Base-by-base conservation (phyloP, 768 basidiomycete genomes). In the Amanita jacksonii region DNA sequence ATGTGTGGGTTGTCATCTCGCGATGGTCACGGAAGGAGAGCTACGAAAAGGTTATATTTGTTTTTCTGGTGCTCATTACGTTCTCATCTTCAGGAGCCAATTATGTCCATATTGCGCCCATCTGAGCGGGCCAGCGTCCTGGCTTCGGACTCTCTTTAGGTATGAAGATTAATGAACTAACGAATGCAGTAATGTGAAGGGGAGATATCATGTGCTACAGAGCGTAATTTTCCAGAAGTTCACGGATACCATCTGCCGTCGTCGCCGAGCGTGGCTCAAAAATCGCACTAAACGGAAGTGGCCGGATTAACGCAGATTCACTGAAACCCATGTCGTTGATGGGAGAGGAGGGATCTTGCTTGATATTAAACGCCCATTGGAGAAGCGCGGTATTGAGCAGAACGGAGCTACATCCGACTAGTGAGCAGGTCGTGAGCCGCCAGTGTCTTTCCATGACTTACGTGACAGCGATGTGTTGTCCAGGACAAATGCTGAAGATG, bases 331-430 rank as follows among this genome's bases (percentile, higher is more conserved):
- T 60, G 8, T 68, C 67, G 52, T 86, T 75, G 41, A 85, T 80
- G 0, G 79, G 77, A 3, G 64, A 57, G 0, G 59, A 52, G 0
- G 73, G 69, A 51, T 81, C 75, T 24, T 71, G 54, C 3, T 61
- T 63, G 15, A 86, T 63, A 2, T 59, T 66, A 66, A 85, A 85
- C 0, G 80, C 74, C 79, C 80, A 84, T 23, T 81, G 58, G 2
- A 79, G 59, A n/a, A 81, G 65, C 0, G 78, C 78, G 0, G 76
- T 71, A 46, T 79, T 83, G 49, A 85, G 64, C 51, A 79, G 80
- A 3, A 85, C 58, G 8, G 81, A 84, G 15, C 38, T 39, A 24
- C 4, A 15, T 25, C n/a, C n/a, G n/a, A n/a, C n/a, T 20, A 36
- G 8, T 6, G 12, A 19, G 18, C 2, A 18, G 24, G n/a, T 12